Evolutionary conservation across 2,329 filamentous ascomycete species (phyloP).

Genomic region (Cladophialophora chaetospira): DNA sequence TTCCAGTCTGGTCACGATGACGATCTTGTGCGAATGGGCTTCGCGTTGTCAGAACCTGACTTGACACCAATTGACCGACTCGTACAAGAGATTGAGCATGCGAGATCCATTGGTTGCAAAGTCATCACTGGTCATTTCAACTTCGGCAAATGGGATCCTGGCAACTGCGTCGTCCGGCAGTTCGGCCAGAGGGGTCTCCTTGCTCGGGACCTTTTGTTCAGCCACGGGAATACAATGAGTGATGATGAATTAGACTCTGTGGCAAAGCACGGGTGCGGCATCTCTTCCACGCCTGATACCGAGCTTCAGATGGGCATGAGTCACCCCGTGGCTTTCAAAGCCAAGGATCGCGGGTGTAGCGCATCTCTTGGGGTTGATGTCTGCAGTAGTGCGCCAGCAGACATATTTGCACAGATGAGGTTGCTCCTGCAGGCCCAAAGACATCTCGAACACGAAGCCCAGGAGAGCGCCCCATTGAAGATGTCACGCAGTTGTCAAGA

Average conservation of each 20-base stretch:
- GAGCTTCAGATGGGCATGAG: constrained; percentile 39
- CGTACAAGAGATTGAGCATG: constrained; percentile 5
- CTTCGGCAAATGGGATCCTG: constrained; percentile 12
- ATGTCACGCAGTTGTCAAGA: constrained; percentile 29
- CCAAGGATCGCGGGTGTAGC: constrained; percentile 18
- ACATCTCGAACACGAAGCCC: constrained; percentile 16
- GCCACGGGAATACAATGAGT: constrained; percentile 9
- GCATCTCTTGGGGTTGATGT: constrained; percentile 36
- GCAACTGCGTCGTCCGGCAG: background rate
- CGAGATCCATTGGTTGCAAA: constrained; percentile 3
- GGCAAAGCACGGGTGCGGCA: constrained; percentile 17
- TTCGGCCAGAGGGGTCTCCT: constrained; percentile 4
- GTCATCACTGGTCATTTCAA: constrained; percentile 13
- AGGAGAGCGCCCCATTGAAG: constrained; percentile 8
- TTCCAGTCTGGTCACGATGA: background rate
- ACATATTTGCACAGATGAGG: constrained; percentile 37
- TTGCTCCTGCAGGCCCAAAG: constrained; percentile 35
- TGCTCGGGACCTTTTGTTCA: constrained; percentile 11
- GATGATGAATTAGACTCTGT: constrained; percentile 28
- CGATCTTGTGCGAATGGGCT: background rate
- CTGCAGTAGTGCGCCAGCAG: constrained; percentile 34
- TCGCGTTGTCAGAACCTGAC: background rate
- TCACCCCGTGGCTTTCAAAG: constrained; percentile 34
- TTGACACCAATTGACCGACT: constrained; percentile 1
- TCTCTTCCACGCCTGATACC: constrained; percentile 37